Percentiles rank a stretch among this genome's conserved stretches.
These are phyloP conservation scores for Ceratocystiopsis brevicomis DNA, from an alignment of 2,329 filamentous ascomycete species.

Conservation along the genomic window DNA sequence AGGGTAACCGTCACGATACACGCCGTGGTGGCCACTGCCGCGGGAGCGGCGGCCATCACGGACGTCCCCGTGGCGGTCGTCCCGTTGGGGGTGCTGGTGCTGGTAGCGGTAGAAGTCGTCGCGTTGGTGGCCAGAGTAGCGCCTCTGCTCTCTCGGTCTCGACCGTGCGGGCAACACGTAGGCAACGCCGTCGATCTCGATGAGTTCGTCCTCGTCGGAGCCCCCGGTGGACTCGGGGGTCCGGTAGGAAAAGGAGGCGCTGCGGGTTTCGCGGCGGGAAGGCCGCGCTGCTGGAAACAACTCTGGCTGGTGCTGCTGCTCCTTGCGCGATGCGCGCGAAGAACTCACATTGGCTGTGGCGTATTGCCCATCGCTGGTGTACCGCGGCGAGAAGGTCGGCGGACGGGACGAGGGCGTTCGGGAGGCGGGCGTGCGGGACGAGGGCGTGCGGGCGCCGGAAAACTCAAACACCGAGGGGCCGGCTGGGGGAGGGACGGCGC, in stretches of 20 bases:
- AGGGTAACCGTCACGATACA: too few species aligned
- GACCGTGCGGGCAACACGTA: conserved; percentile 34
- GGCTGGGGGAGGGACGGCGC: conserved; percentile 9
- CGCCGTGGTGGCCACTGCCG: background rate
- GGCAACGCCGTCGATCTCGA: conserved; percentile 33
- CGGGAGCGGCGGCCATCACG: conserved; percentile 7
- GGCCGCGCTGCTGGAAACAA: conserved; percentile 1
- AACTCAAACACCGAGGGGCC: conserved; percentile 14
- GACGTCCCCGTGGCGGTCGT: conserved; percentile 12
- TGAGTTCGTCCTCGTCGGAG: conserved; percentile 43
- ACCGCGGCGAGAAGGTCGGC: conserved; percentile 37
- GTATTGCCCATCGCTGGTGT: conserved; percentile 43
- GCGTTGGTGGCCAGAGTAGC: background rate
- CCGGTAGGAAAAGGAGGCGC: conserved; percentile 36
- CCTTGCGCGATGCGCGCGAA: conserved; percentile 26
- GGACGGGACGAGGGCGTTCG: conserved; percentile 20
- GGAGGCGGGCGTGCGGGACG: background rate
- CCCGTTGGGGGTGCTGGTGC: background rate
- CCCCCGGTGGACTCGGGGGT: conserved; percentile 39
- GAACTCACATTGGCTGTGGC: conserved; percentile 48
- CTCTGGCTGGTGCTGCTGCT: background rate
- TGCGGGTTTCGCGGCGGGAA: conserved; percentile 33
- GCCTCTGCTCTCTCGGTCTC: conserved; percentile 20
- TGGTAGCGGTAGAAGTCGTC: background rate
- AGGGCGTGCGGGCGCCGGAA: conserved; percentile 14